Conservation (phyloP, 1,284 basidiomycete species). For the Cryptococcus sp. region DNA sequence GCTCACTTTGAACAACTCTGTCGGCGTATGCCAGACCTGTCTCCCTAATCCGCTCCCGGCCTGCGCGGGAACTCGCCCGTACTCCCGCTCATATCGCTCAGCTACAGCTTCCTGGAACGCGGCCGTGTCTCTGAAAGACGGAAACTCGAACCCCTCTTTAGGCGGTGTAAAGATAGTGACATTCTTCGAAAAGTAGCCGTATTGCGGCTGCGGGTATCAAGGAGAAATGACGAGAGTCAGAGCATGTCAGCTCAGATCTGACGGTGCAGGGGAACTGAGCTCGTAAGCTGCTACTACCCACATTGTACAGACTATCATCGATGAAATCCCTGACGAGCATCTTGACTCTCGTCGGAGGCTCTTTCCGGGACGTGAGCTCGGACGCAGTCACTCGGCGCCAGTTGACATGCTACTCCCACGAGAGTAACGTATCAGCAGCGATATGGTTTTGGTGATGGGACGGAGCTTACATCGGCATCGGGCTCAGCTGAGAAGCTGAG, state of each 20-base stretch:
- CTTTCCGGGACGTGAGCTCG: conserved; percentile 62
- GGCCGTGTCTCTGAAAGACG: conserved; percentile 64
- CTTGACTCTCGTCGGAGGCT: conserved; percentile 77
- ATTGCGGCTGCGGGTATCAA: conserved; percentile 64
- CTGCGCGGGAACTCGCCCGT: conserved; percentile 52
- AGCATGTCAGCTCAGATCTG: background rate
- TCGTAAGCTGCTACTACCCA: conserved; percentile 21
- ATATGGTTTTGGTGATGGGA: too few species aligned
- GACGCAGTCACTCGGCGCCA: conserved; percentile 74
- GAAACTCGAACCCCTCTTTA: conserved; percentile 68
- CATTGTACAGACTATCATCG: conserved; percentile 93
- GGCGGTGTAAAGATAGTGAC: conserved; percentile 80
- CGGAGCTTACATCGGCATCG: conserved; percentile 45
- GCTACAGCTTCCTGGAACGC: conserved; percentile 83
- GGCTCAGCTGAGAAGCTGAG: conserved; percentile 40
- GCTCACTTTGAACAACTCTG: conserved; percentile 91
- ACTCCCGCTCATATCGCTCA: conserved; percentile 63
- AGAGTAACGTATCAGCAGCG: background rate
- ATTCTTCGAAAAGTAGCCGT: conserved; percentile 94
- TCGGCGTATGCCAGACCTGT: conserved; percentile 99
- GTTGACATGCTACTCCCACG: conserved; percentile 46
- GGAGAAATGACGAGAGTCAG: background rate
- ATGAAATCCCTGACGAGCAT: conserved; percentile 98
- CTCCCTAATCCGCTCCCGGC: conserved; percentile 65
- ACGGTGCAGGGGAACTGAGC: background rate